A percentile compares a stretch with the other conserved stretches of the same genome.
Conservation (phyloP, 352 stramenopile species). For the Phytophthora hybrid region DNA sequence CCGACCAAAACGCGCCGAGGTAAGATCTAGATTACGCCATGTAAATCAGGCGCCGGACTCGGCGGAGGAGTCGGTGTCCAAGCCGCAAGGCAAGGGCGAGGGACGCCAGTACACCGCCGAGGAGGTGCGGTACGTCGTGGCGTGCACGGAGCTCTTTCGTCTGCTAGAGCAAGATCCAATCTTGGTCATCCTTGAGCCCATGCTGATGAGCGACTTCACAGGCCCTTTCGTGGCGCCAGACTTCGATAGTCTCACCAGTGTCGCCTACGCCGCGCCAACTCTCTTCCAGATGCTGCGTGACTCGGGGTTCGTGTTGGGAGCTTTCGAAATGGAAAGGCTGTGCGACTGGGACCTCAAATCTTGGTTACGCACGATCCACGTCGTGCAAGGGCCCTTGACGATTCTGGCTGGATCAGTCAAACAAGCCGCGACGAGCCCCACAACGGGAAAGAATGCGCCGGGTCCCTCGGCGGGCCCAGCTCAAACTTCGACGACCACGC, state of each 20-base stretch:
- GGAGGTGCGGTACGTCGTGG: background rate
- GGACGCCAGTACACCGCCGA: background rate
- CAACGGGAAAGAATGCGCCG: too few relatives aligned
- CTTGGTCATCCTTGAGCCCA: background rate
- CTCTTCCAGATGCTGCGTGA: constrained; percentile 5
- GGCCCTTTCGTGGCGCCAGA: too few relatives aligned
- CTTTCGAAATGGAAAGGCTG: constrained; percentile 19
- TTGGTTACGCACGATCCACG: too few relatives aligned
- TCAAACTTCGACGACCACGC: too few relatives aligned
- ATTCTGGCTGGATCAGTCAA: too few relatives aligned
- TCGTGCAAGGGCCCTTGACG: too few relatives aligned
- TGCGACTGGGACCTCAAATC: constrained; percentile 10
- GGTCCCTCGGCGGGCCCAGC: too few relatives aligned
- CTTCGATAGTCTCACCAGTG: background rate
- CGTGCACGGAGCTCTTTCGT: background rate
- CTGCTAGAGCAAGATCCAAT: constrained; percentile 5
- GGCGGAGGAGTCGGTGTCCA: background rate
- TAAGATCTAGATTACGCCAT: too few relatives aligned
- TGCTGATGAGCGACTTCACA: too few relatives aligned
- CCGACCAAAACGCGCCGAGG: too few relatives aligned
- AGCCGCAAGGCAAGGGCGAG: background rate
- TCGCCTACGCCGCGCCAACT: background rate
- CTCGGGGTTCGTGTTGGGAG: background rate
- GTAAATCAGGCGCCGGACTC: constrained; percentile 5
- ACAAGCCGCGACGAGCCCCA: background rate